Evolutionary conservation across 1,284 basidiomycete genomes (phyloP).

Genomic region (Acaromyces ingoldii): DNA sequence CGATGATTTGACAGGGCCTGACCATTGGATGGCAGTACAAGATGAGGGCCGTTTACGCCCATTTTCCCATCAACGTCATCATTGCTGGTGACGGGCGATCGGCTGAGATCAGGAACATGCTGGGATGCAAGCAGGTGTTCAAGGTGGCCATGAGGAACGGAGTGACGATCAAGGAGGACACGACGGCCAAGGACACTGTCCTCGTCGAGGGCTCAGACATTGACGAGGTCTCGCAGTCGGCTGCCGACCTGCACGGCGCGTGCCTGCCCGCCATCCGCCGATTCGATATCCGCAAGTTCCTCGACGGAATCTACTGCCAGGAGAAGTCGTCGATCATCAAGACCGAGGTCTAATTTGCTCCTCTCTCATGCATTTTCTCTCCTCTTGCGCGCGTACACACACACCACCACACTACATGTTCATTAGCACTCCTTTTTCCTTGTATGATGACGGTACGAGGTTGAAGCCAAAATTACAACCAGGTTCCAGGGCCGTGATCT

Average conservation of each 20-base stretch:
- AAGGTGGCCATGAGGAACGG: conserved; percentile 88
- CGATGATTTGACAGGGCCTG: too few species aligned
- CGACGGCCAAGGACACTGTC: conserved; percentile 78
- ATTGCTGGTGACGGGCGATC: conserved; percentile 73
- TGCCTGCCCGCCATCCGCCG: conserved; percentile 42
- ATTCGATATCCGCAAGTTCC: conserved; percentile 58
- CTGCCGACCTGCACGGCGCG: conserved; percentile 48
- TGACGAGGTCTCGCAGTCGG: conserved; percentile 50
- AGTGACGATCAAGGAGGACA: conserved; percentile 81
- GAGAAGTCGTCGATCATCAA: conserved; percentile 61
- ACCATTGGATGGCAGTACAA: conserved; percentile 67
- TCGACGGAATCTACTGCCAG: conserved; percentile 76
- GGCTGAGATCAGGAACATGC: conserved; percentile 97
- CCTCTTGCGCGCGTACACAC: not conserved
- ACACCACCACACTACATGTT: not conserved
- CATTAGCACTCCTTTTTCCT: too few species aligned
- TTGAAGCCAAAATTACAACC: too few species aligned
- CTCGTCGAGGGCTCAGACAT: conserved; percentile 57
- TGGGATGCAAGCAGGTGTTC: conserved; percentile 87
- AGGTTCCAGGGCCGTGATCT: too few species aligned
- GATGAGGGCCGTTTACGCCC: conserved; percentile 81
- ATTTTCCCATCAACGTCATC: conserved; percentile 99
- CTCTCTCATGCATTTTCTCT: not conserved
- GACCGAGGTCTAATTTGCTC: conserved; percentile 58
- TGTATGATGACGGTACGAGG: too few species aligned